A percentile compares a stretch with the other conserved stretches of the same genome.
Conservation (phyloP, 2,329 filamentous ascomycete genomes). For the Calonectria montana region DNA sequence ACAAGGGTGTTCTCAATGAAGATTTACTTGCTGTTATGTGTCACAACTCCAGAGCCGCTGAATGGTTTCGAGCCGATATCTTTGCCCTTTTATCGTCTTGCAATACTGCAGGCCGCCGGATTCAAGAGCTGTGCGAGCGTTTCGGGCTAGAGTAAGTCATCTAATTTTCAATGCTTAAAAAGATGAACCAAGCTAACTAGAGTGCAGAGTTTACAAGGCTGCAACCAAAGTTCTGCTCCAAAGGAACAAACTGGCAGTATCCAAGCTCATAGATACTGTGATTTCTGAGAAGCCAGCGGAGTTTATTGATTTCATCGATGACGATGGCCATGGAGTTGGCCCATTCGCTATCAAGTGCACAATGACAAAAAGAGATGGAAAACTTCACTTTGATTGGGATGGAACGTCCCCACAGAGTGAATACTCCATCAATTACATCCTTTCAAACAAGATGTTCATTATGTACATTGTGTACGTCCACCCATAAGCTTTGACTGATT, state of each 20-base stretch:
- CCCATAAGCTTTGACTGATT: too few species aligned
- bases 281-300: not conserved
- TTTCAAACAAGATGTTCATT: not conserved
- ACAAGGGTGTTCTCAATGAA: not conserved
- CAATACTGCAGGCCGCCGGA: not conserved
- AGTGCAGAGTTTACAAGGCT: not conserved
- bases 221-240: not conserved
- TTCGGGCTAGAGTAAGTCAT: not conserved
- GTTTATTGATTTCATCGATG: not conserved
- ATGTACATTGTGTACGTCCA: not conserved
- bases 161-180: too few species aligned
- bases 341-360: not conserved
- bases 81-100: not conserved
- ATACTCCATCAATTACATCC: not conserved
- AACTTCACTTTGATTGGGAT: not conserved
- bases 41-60: not conserved
- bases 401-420: not conserved
- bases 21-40: not conserved
- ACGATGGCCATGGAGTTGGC: not conserved
- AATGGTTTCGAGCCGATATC: not conserved
- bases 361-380: not conserved
- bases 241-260: not conserved
- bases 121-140: not conserved
- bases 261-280: not conserved
- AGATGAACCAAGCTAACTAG: not conserved